Base-by-base conservation (phyloP, 2,329 filamentous ascomycete species). In the Epichloe scottii region DNA sequence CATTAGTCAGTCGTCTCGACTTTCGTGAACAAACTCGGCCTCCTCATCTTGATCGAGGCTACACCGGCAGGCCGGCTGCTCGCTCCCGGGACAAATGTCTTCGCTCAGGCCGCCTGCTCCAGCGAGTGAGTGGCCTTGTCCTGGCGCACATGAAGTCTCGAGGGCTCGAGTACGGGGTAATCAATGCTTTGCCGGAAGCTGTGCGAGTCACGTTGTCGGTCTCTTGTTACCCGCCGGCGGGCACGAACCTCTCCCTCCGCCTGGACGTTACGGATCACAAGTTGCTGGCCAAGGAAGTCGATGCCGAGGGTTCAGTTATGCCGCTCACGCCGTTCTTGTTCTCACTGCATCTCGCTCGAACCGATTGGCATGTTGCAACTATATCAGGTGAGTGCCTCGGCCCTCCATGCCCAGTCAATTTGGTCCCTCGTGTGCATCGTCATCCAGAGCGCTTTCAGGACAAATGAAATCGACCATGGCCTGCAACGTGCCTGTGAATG, bases 131-230 rank as follows among this genome's bases (percentile, higher is more conserved):
- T 17, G n/a, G n/a, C 1, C n/a, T 5, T n/a, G 5, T 30, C 11
- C 17, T 15, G 23, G 45, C 19, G 15, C 17, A 44, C 19, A 12
- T 44, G 11, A 17, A 4, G 39, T 40, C 39, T n/a, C 39, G 39
- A 40, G 4, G 4, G n/a, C 10, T 19, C 26, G 8, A 30, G 26
- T 40, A 40, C 39, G 39, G 39, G 39, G 21, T 48, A 15, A n/a
- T 40, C 21, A 8, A 15, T 41, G 39, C 23, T 38, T 26, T 49
- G 39, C 39, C 19, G 48, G 15, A 37, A 43, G 38, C 41, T 37
- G 48, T 50, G 48, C 48, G 48, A 45, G 48, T 50, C 48, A 50
- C 40, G 48, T 35, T 50, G 48, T 26, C 40, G 14, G 19, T 37
- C 30, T 37, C 30, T 30, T 35, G 19, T 33, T 37, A 21, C 19